These are phyloP conservation scores for Lepidopterella palustris DNA, from an alignment of 495 filamentous ascomycete genomes.

Conservation along the genomic window DNA sequence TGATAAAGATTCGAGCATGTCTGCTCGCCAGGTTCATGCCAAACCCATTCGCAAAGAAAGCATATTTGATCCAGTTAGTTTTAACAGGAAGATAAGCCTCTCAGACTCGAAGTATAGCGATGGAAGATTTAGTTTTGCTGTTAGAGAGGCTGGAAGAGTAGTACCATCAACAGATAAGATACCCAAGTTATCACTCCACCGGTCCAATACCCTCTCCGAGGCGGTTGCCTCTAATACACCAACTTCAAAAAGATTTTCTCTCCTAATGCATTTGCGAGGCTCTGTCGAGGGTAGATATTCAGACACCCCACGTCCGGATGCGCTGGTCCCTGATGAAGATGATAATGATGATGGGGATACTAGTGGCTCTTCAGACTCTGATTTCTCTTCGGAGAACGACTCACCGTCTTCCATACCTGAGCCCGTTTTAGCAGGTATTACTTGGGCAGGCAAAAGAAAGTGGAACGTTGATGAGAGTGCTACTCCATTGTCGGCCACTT, in stretches of 20 bases:
- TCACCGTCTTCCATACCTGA: background rate
- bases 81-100: conserved; percentile 41
- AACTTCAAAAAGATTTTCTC: background rate
- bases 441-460: conserved; percentile 19
- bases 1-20: background rate
- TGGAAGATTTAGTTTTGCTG: conserved; percentile 46
- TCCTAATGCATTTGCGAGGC: conserved; percentile 7
- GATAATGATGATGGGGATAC: conserved; percentile 8
- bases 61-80: conserved; percentile 45
- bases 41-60: conserved; percentile 31
- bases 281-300: background rate
- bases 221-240: background rate
- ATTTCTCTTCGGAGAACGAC: conserved; percentile 12
- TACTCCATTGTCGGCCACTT: conserved; percentile 23
- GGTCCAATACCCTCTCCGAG: background rate
- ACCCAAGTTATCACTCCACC: background rate
- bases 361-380: conserved; percentile 13
- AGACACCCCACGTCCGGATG: background rate
- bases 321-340: background rate
- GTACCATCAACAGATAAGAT: background rate
- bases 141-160: background rate
- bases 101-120: conserved; percentile 48
- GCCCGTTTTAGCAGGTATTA: conserved; percentile 4
- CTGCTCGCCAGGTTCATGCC: conserved; percentile 16
- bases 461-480: conserved; percentile 22